These are phyloP conservation scores for Corniculantispora saksenae DNA, from an alignment of 2,329 filamentous ascomycete genomes.

Conservation along the genomic window DNA sequence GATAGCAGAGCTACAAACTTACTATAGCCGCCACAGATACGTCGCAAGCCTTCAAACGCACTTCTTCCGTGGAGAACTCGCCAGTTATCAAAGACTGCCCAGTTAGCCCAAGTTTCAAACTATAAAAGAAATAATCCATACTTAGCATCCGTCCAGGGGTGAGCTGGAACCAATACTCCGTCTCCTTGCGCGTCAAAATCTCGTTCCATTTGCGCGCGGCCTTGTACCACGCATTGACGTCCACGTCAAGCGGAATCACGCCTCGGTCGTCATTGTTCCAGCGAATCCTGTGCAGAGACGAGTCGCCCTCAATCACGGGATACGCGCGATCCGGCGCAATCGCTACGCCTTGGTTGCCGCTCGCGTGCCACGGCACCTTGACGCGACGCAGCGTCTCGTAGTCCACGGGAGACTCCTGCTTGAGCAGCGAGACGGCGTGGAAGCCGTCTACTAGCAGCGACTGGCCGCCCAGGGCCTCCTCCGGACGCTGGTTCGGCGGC, in stretches of 20 bases:
- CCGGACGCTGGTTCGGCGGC: slow-evolving; percentile 35
- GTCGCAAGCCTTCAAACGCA: slow-evolving; percentile 78
- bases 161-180: slow-evolving; percentile 80
- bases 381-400: slow-evolving; percentile 59
- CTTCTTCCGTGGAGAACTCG: slow-evolving; percentile 85
- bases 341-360: slow-evolving; percentile 80
- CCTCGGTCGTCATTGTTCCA: slow-evolving; percentile 95
- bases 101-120: not conserved
- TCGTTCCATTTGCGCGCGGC: slow-evolving; percentile 75
- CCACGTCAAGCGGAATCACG: slow-evolving; percentile 57
- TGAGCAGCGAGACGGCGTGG: slow-evolving; percentile 64
- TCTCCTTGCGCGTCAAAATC: slow-evolving; percentile 64
- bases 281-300: slow-evolving; percentile 60
- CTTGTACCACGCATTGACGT: slow-evolving; percentile 69
- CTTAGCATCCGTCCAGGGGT: slow-evolving; percentile 75
- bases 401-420: slow-evolving; percentile 51
- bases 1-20: slow-evolving; percentile 42
- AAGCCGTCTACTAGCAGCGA: slow-evolving; percentile 89
- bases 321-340: slow-evolving; percentile 71
- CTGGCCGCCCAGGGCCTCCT: slow-evolving; percentile 61
- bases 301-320: slow-evolving; percentile 69
- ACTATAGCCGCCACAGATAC: slow-evolving; percentile 92
- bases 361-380: slow-evolving; percentile 77
- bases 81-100: slow-evolving; percentile 91
- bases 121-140: slow-evolving; percentile 44